Evolutionary conservation across 2,329 filamentous ascomycete genomes (phyloP), one percentile per base, ranked within the genome.

Genomic region (Alternaria triticina): DNA sequence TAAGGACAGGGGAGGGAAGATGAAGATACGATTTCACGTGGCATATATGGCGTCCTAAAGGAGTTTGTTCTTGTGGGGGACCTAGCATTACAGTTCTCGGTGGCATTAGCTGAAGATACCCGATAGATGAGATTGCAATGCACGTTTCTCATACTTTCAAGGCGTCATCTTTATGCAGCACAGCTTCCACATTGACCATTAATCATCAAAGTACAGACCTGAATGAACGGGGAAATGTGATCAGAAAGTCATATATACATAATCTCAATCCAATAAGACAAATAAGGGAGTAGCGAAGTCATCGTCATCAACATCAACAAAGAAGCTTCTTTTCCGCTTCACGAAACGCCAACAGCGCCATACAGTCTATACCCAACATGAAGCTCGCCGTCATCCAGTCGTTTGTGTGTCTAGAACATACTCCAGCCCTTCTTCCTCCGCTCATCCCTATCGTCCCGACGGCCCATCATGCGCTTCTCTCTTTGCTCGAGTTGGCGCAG

Each of bases 401-500:
- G 17, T 52, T 12, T 11, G 30, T 30, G 9, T 12, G 17, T 52
- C 59, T 70, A 78, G 45, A 78, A 77, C 43, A 77, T 47, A 54
- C 71, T 74, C 76, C 77, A 78, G 5, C 75, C 72, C 12, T 71
- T 70, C 62, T 73, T 78, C 54, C 71, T 69, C 46, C 69, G 60
- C 46, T 71, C 68, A 15, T 69, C 71, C 59, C 71, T 64, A 40
- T 71, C 65, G 50, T 73, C 71, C 3, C 66, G 59, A 4, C 74
- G 56, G 0, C 65, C 61, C 28, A 72, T 69, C 62, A 71, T 82
- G 28, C 88, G 85, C 74, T 89, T 88, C 69, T 91, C 90, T 57
- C 91, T 84, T 10, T 90, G 90, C 74, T 98, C 94, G 9, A 99
- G 84, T 74, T 94, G 91, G 62, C 92, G 86, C 73, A 99, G 82